Percentiles rank a stretch among this genome's conserved stretches.
Conservation (phyloP, 441 rosid genomes). For the Syzygium malaccense region DNA sequence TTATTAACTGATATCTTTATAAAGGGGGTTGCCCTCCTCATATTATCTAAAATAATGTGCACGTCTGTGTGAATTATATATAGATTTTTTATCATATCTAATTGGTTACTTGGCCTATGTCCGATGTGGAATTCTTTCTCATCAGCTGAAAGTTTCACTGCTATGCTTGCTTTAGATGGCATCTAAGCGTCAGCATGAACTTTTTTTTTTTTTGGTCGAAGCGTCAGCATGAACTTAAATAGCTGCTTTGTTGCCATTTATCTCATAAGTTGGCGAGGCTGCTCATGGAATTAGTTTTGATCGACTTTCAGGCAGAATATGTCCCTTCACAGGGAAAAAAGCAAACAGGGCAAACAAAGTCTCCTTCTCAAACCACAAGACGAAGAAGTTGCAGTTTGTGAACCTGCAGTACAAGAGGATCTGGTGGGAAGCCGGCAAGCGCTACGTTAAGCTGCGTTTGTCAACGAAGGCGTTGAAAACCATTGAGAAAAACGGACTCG, state of each 20-base stretch:
- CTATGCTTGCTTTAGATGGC: background rate
- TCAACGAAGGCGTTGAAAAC: constrained; percentile 91
- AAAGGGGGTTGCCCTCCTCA: background rate
- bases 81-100: background rate
- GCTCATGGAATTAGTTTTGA: background rate
- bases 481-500: constrained; percentile 84
- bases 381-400: constrained; percentile 84
- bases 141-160: background rate
- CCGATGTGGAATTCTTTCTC: background rate
- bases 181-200: background rate
- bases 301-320: constrained; percentile 59
- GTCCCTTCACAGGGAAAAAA: constrained; percentile 91
- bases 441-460: constrained; percentile 66
- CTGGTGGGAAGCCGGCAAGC: constrained; percentile 98
- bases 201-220: background rate
- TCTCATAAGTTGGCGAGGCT: background rate
- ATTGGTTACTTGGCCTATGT: background rate
- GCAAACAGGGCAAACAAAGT: constrained; percentile 87
- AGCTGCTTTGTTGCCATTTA: background rate
- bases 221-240: background rate
- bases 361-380: constrained; percentile 95
- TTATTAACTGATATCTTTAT: background rate
- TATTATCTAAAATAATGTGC: background rate
- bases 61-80: background rate
- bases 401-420: constrained; percentile 84